A percentile compares a stretch with the other conserved stretches of the same genome.
Evolutionary conservation across 371 early-diverging fungal genomes (phyloP).

Genomic region (Mucor circinelloides): DNA sequence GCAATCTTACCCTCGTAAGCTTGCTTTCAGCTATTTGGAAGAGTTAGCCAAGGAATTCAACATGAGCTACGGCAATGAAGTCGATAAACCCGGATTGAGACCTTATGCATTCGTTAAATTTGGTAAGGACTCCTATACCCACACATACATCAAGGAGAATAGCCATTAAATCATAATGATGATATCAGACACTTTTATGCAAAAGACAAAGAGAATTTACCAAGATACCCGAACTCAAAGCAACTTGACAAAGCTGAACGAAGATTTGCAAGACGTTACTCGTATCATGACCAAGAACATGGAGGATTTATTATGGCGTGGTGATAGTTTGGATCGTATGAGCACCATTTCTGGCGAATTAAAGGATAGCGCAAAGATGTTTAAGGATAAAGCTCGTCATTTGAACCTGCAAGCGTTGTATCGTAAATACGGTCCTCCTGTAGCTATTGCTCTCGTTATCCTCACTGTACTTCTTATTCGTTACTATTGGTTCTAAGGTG

Average conservation of each 20-base stretch:
- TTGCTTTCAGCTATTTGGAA: slow-evolving; percentile 94
- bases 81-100: slow-evolving; percentile 81
- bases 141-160: no score
- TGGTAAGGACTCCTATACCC: slow-evolving; percentile 48
- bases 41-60: slow-evolving; percentile 95
- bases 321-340: slow-evolving; percentile 83
- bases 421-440: slow-evolving; percentile 95
- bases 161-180: no score
- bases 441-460: slow-evolving; percentile 75
- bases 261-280: slow-evolving; percentile 94
- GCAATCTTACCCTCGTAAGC: slow-evolving; percentile 91
- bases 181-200: slow-evolving; percentile 89
- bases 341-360: slow-evolving; percentile 55
- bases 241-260: slow-evolving; percentile 91
- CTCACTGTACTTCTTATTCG: slow-evolving; percentile 80
- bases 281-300: slow-evolving; percentile 98
- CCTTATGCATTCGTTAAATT: slow-evolving; percentile 98
- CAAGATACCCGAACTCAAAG: slow-evolving; percentile 93
- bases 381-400: slow-evolving; percentile 67
- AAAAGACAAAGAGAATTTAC: slow-evolving; percentile 94
- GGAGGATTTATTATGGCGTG: slow-evolving; percentile 94
- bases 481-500: slow-evolving; percentile 63
- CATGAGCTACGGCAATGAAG: slow-evolving; percentile 87
- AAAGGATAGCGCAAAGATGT: slow-evolving; percentile 58
- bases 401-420: slow-evolving; percentile 87